Conservation (phyloP, 768 basidiomycete genomes). For the Hygrocybe punicea region DNA sequence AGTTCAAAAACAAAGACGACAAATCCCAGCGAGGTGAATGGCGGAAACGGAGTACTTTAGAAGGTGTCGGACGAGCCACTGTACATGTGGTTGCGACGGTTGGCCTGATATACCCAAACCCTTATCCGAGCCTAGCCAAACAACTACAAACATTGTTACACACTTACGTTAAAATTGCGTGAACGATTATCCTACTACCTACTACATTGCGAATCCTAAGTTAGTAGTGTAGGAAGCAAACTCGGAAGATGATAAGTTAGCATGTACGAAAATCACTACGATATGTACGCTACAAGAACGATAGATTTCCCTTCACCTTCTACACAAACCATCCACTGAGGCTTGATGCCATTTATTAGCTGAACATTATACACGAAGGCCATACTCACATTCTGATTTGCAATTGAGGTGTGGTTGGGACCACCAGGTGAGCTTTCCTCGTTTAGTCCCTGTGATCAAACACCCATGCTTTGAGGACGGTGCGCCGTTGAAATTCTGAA, state of each 20-base stretch:
- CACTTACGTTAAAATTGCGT: too few relatives aligned
- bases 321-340: too few relatives aligned
- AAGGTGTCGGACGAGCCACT: constrained; percentile 39
- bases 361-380: too few relatives aligned
- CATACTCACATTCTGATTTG: too few relatives aligned
- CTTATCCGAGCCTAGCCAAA: constrained; percentile 35
- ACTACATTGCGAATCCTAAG: not conserved
- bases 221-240: not conserved
- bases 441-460: constrained; percentile 56
- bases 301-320: too few relatives aligned
- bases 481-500: constrained; percentile 48
- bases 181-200: too few relatives aligned
- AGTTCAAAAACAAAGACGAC: constrained; percentile 10
- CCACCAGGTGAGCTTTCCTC: constrained; percentile 60
- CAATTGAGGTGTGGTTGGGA: constrained; percentile 35
- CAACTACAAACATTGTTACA: constrained; percentile 27
- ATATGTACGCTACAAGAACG: too few relatives aligned
- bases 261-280: not conserved
- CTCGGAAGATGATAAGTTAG: not conserved
- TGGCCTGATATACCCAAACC: constrained; percentile 26
- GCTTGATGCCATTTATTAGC: too few relatives aligned
- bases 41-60: not conserved
- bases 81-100: constrained; percentile 34
- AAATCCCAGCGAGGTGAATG: constrained; percentile 18
- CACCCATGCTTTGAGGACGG: constrained; percentile 36